Base-by-base conservation (phyloP, 2,329 filamentous ascomycete genomes). In the Neobulgaria alba region DNA sequence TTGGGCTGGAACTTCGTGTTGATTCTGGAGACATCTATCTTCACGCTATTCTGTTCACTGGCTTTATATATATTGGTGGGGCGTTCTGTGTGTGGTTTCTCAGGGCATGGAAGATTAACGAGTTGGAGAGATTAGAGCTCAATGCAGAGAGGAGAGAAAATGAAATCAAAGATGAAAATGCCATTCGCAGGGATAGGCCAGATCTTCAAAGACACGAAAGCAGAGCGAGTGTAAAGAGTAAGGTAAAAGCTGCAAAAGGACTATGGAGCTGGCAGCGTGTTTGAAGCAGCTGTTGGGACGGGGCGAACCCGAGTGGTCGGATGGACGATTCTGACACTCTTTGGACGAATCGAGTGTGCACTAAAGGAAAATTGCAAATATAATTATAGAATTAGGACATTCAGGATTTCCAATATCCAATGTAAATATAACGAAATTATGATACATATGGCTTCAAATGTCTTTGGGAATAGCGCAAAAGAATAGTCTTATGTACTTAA, bases 41-140 rank as follows among this genome's bases (percentile, higher is more conserved):
- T 0, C 68, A 72, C 10, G 70, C 75, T 2, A 77, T 80, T 53
- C 49, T 81, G 1, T 81, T 77, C 51, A 67, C 72, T 0, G 77
- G 73, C 0, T 71, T 71, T 54, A 77, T 79, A 71, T 81, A 79
- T 55, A 56, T 79, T n/a, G 70, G 61, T 1, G 76, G 69, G 2
- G 69, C 75, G 2, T 40, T 64, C 0, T 71, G 69, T 43, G 52
- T 77, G 52, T 69, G 70, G 61, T 53, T 75, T n/a, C 56, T 79
- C 36, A 59, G 75, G 41, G 69, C 68, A 0, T 80, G 76, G 77
- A 79, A 79, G 61, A 70, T 80, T 52, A 67, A 65, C 1, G 68
- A 75, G 45, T 45, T 73, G 29, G 67, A 75, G 41, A 58, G 61
- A 39, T 36, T 41, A 37, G 38, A 19, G 9, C 29, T 39, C 14